Base-by-base conservation (phyloP, 2,329 filamentous ascomycete genomes). In the Xylariales sp. region DNA sequence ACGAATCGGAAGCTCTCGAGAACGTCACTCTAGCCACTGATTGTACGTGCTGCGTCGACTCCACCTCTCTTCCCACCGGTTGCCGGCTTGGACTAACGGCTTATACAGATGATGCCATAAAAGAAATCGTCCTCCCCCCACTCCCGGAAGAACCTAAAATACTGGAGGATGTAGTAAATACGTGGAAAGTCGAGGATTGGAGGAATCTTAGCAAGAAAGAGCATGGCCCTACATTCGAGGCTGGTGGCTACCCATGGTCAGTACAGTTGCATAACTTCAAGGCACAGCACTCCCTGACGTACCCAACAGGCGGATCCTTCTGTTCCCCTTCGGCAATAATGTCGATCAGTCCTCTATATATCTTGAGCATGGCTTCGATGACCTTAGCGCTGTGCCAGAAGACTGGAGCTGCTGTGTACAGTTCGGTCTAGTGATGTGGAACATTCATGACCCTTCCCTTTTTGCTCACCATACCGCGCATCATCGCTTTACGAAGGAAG, bases 381-480 rank as follows among this genome's bases (percentile, higher is more conserved):
- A 89, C 30, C 85, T 91, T 23, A 83, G 81, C 71, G 88, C 89
- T 68, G 87, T 95, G 10, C 93, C 95, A 12, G 93, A 97, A 52
- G 92, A 97, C 78, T 99, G 95, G 93, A 96, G 94, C 80, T 95
- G 93, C 75, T 99, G 96, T 78, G 93, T 97, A 52, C 96, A 98
- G 78, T 99, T 99, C 80, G 91, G 93, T 66, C 85, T 99, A 56
- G 95, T 98, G 4, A 84, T 99, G 62, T 97, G 93, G 91, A 99
- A 98, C 80, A 91, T 91, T 53, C 93, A 95, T 77, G 93, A 97
- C 75, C 95, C 96, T n/a, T 90, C 89, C 70, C 87, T 97, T 74
- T 93, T 91, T 79, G 86, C 86, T 58, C 92, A 97, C 75, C 90
- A 93, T 83, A 87, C 84, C 50, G 96, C 96, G n/a, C 93, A 94